These are phyloP conservation scores for Sporothrix luriei DNA, from an alignment of 2,329 filamentous ascomycete species.

Conservation along the genomic window DNA sequence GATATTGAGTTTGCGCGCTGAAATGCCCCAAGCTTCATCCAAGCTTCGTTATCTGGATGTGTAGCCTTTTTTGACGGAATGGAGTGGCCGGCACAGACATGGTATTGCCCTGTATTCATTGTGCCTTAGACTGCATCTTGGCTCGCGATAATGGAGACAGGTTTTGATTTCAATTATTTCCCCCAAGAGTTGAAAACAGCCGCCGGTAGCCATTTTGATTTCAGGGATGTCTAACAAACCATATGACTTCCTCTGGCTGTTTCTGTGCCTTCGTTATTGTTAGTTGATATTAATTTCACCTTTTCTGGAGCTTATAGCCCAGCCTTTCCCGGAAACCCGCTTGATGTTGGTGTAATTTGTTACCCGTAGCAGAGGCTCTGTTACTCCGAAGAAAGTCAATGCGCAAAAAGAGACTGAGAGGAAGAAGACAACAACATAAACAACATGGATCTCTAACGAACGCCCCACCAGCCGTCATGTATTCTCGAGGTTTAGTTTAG, in stretches of 20 bases:
- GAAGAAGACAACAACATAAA: background rate
- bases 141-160: too few species aligned
- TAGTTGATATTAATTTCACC: background rate
- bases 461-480: background rate
- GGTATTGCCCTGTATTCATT: conserved; percentile 1
- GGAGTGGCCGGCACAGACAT: background rate
- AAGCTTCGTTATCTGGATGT: background rate
- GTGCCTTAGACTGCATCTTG: too few species aligned
- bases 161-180: too few species aligned
- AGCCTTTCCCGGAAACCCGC: background rate
- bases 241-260: background rate
- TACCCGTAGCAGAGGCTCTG: too few species aligned
- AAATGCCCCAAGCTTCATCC: background rate
- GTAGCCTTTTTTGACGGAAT: too few species aligned
- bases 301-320: background rate
- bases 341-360: conserved; percentile 6
- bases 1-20: background rate
- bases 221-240: too few species aligned
- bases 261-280: background rate
- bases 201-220: too few species aligned
- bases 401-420: background rate
- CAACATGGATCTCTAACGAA: background rate
- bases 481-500: background rate
- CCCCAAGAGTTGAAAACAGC: too few species aligned
- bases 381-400: conserved; percentile 1